phyloP scores from a whole-genome alignment of 1,284 basidiomycete genomes.

The Agroathelia rolfsii region DNA sequence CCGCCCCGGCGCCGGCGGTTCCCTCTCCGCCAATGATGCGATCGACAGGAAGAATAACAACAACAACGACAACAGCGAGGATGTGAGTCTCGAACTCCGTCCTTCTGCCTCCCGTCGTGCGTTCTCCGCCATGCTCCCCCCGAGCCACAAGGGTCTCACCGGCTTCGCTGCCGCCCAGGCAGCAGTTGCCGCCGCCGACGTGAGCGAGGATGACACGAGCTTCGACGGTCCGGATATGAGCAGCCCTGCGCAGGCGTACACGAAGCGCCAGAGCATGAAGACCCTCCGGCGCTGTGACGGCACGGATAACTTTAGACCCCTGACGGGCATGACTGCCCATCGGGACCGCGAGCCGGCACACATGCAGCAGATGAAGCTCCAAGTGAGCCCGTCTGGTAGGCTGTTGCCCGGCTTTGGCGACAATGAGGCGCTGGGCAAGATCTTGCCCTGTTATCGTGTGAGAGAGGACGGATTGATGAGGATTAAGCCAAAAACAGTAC shows the following conservation, averaged over 20 bases:
- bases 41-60: no score
- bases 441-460: constrained; percentile 88
- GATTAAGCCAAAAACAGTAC: constrained; percentile 72
- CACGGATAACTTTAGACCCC: constrained; percentile 65
- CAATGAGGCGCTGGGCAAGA: constrained; percentile 86
- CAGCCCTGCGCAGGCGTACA: constrained; percentile 69
- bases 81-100: no score
- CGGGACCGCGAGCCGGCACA: no score
- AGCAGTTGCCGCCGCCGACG: no score
- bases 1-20: no score
- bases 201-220: constrained; percentile 47
- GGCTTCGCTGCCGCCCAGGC: no score
- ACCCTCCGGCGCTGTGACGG: constrained; percentile 69
- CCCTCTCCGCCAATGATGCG: no score
- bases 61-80: no score
- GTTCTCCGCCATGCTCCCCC: constrained; percentile 62
- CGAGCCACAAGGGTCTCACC: constrained; percentile 28
- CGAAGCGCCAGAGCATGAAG: constrained; percentile 61
- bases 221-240: constrained; percentile 58
- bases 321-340: constrained; percentile 52
- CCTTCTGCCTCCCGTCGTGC: constrained; percentile 59
- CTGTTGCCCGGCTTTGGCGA: constrained; percentile 78
- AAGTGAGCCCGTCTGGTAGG: constrained; percentile 47
- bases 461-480: constrained; percentile 94
- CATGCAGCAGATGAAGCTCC: constrained; percentile 31